Conservation (phyloP, 495 filamentous ascomycete genomes). For the Aspergillus olivimuriae region DNA sequence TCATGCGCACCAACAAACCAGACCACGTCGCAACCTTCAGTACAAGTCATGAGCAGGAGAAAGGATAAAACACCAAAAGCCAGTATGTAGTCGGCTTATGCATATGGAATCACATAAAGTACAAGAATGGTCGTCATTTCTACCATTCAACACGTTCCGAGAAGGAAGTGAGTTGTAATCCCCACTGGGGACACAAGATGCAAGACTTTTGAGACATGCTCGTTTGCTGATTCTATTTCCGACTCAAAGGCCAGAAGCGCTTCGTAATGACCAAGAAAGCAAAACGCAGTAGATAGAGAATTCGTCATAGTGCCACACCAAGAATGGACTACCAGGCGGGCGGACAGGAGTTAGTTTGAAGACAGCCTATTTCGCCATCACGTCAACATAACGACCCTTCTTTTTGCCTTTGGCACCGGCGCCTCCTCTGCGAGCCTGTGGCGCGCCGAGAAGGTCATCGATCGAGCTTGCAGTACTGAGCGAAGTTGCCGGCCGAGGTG, state of each 20-base stretch:
- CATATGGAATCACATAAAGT: constrained; percentile 13
- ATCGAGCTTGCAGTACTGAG: constrained; percentile 78
- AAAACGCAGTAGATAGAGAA: constrained; percentile 17
- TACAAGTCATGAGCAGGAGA: constrained; percentile 4
- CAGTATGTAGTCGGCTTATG: constrained; percentile 1
- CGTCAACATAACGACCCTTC: constrained; percentile 86
- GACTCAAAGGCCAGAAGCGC: constrained; percentile 10
- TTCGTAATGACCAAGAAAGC: constrained; percentile 20
- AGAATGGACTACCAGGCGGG: neutral
- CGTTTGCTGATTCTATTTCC: constrained; percentile 2
- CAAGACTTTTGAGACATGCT: constrained; percentile 10
- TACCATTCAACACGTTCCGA: too few relatives aligned
- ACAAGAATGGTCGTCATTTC: too few relatives aligned
- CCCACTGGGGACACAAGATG: constrained; percentile 10
- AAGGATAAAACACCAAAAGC: constrained; percentile 3
- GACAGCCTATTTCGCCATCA: constrained; percentile 58
- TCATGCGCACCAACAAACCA: too few relatives aligned
- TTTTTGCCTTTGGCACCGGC: constrained; percentile 66
- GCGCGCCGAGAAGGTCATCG: constrained; percentile 73
- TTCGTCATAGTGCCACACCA: neutral
- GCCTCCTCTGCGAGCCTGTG: constrained; percentile 58
- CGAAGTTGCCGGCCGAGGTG: constrained; percentile 53
- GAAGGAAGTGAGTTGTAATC: constrained; percentile 4
- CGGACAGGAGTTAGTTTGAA: neutral
- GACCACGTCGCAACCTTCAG: too few relatives aligned